Conservation (phyloP, 331 rosid genomes). For the Malus hybrid region DNA sequence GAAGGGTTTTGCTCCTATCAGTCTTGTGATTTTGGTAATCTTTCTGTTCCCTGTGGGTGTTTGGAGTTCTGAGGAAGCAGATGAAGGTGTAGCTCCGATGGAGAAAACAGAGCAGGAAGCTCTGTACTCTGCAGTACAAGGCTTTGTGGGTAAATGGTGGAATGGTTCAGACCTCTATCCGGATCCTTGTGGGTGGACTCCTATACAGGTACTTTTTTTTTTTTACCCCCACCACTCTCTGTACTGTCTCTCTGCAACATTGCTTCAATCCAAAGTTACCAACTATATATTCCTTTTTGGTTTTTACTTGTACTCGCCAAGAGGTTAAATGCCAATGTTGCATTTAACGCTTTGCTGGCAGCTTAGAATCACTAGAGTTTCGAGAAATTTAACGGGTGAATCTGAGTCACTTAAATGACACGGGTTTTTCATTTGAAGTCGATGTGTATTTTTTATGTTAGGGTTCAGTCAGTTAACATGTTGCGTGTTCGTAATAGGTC, state of each 20-base stretch:
- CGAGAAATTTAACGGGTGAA: conserved; percentile 9
- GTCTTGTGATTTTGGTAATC: conserved; percentile 16
- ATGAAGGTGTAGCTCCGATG: conserved; percentile 58
- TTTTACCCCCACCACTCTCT: not conserved
- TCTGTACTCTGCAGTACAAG: conserved; percentile 69
- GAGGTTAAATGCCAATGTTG: not conserved
- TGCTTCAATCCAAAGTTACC: not conserved
- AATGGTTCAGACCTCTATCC: conserved; percentile 97
- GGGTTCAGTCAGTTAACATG: too few species aligned
- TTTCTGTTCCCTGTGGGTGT: conserved; percentile 27
- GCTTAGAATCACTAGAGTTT: conserved; percentile 64
- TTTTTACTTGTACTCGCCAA: not conserved
- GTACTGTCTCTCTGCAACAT: not conserved
- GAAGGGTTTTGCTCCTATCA: conserved; percentile 16
- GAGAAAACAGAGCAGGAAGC: conserved; percentile 63
- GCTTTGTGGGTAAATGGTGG: conserved; percentile 91
- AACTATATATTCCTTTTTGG: not conserved
- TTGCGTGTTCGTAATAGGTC: not conserved
- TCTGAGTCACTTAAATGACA: too few species aligned
- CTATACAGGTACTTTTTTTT: conserved; percentile 55
- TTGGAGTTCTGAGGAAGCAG: conserved; percentile 43
- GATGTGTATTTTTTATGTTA: too few species aligned
- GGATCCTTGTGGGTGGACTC: conserved; percentile 99
- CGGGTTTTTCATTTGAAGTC: too few species aligned
- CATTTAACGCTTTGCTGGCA: not conserved